These are phyloP conservation scores for Solanum gracilifrons DNA, from an alignment of 257 asterid species.

Conservation along the genomic window DNA sequence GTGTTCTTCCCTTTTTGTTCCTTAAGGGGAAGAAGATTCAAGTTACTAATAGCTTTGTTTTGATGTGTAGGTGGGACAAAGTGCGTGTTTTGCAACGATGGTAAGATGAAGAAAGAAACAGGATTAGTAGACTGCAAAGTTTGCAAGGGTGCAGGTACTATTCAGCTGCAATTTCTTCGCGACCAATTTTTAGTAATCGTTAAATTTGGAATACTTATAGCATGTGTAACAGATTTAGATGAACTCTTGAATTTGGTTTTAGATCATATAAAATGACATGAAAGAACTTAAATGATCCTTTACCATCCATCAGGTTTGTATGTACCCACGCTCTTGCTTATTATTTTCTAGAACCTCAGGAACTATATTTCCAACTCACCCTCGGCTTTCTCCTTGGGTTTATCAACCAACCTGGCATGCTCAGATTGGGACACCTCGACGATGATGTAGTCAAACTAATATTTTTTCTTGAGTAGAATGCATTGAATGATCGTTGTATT, in stretches of 20 bases:
- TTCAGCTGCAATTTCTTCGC: neutral
- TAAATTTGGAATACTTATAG: neutral
- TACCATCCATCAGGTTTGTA: neutral
- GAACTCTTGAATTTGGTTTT: neutral
- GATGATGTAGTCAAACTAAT: neutral
- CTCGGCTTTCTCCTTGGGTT: neutral
- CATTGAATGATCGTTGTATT: neutral
- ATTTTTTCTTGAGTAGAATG: neutral
- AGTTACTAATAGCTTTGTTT: neutral
- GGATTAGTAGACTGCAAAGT: slow-evolving; percentile 81
- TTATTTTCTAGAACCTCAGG: neutral
- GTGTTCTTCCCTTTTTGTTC: neutral
- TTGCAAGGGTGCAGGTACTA: slow-evolving; percentile 91
- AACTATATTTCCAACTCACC: neutral
- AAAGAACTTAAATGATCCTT: neutral
- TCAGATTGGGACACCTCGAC: neutral
- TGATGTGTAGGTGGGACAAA: slow-evolving; percentile 74
- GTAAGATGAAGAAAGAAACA: slow-evolving; percentile 76
- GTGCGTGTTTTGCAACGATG: slow-evolving; percentile 82
- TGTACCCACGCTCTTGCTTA: neutral
- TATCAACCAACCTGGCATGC: neutral
- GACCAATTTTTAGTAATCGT: neutral
- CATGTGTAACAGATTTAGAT: neutral
- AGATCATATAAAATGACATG: neutral
- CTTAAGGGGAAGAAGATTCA: neutral